Conservation (phyloP, 2,329 filamentous ascomycete genomes). For the Dactylellina cionopaga region DNA sequence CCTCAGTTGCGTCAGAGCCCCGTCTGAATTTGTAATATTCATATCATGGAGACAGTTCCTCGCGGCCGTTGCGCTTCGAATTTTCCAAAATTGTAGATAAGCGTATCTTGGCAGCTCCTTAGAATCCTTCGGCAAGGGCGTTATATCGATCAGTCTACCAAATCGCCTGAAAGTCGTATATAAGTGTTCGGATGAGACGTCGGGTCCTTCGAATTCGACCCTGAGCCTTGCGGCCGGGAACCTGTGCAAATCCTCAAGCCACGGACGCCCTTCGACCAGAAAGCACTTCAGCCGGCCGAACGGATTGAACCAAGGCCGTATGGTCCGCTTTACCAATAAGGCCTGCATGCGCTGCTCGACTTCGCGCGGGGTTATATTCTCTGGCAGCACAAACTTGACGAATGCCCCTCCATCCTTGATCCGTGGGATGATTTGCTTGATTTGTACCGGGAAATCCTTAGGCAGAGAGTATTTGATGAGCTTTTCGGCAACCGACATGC, state of each 20-base stretch:
- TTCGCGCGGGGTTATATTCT: constrained; percentile 63
- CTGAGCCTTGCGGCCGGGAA: constrained; percentile 79
- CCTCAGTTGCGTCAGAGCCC: constrained; percentile 73
- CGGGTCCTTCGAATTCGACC: constrained; percentile 83
- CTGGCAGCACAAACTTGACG: constrained; percentile 77
- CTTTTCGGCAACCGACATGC: constrained; percentile 64
- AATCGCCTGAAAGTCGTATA: constrained; percentile 89
- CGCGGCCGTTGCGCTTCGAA: constrained; percentile 83
- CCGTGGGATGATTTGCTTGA: constrained; percentile 83
- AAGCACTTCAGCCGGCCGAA: constrained; percentile 76
- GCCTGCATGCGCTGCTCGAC: constrained; percentile 71
- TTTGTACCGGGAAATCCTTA: constrained; percentile 65
- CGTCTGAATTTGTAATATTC: constrained; percentile 71
- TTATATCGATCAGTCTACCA: constrained; percentile 88
- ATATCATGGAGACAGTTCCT: constrained; percentile 92
- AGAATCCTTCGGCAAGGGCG: constrained; percentile 82
- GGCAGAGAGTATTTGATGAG: constrained; percentile 71
- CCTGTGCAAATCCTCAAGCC: constrained; percentile 90
- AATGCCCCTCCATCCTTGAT: constrained; percentile 93
- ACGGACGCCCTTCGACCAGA: constrained; percentile 83
- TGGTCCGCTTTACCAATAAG: constrained; percentile 73
- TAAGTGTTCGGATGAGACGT: constrained; percentile 84
- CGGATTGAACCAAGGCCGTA: constrained; percentile 91
- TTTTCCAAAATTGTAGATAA: constrained; percentile 77
- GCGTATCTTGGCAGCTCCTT: constrained; percentile 85